Evolutionary conservation across 1,284 basidiomycete species (phyloP).

Genomic region (Stereum hirsutum): DNA sequence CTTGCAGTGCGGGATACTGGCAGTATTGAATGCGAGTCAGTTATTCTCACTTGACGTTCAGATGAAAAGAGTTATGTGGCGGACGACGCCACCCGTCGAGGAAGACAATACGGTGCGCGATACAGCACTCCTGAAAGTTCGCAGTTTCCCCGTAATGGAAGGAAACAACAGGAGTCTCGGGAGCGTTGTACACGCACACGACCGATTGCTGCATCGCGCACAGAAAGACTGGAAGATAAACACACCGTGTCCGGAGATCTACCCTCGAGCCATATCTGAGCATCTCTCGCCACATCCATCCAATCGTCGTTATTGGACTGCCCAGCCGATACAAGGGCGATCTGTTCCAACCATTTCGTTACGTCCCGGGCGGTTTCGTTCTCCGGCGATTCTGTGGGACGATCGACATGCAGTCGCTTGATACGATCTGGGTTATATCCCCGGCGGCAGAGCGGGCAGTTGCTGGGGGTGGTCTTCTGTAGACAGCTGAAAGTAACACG

Average conservation of each 20-base stretch:
- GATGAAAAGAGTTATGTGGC: no score
- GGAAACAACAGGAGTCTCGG: no score
- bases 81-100: no score
- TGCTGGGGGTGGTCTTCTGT: constrained; percentile 33
- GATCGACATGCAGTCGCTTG: constrained; percentile 55
- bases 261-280: constrained; percentile 30
- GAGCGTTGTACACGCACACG: no score
- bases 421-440: constrained; percentile 39
- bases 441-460: constrained; percentile 60
- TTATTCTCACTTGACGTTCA: no score
- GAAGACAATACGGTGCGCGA: no score
- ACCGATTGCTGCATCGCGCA: constrained; percentile 18
- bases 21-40: not conserved
- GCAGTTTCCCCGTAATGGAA: no score
- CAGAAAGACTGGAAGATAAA: not conserved
- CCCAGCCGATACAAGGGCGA: constrained; percentile 35
- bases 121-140: no score
- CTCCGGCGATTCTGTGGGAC: constrained; percentile 9
- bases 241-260: not conserved
- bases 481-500: constrained; percentile 33
- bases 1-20: constrained; percentile 9
- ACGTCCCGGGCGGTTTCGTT: constrained; percentile 4
- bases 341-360: constrained; percentile 24
- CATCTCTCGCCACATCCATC: not conserved
- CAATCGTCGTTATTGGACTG: constrained; percentile 15